These are phyloP conservation scores for Eragrostis nindensis DNA, from an alignment of 176 grass and related monocot species.

Conservation along the genomic window DNA sequence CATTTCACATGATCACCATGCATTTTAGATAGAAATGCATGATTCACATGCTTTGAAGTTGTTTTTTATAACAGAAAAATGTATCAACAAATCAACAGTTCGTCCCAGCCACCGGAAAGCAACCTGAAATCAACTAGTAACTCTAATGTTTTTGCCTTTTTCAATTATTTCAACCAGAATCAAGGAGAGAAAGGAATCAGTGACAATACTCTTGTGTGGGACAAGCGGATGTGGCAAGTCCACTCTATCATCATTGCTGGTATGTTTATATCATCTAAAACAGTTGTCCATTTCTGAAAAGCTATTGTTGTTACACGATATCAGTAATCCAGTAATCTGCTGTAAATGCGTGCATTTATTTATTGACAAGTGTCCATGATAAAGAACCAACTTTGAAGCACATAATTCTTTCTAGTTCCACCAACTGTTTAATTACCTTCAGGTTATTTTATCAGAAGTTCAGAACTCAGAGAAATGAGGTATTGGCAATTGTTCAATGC, in stretches of 20 bases:
- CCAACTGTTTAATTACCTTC: slow-evolving; percentile 16
- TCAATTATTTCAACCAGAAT: slow-evolving; percentile 59
- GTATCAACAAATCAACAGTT: slow-evolving; percentile 10
- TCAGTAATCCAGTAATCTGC: background rate
- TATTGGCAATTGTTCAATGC: background rate
- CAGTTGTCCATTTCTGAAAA: background rate
- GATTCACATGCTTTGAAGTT: slow-evolving; percentile 16
- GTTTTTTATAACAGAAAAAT: background rate
- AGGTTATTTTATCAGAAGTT: slow-evolving; percentile 4
- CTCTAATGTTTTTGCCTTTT: slow-evolving; percentile 13
- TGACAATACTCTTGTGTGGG: slow-evolving; percentile 88
- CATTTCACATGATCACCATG: background rate
- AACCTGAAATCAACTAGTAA: slow-evolving; percentile 28
- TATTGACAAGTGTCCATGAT: background rate
- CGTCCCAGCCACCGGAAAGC: slow-evolving; percentile 5
- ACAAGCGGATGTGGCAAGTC: slow-evolving; percentile 97
- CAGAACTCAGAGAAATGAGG: background rate
- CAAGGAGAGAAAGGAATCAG: slow-evolving; percentile 89
- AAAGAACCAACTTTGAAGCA: background rate
- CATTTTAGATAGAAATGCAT: background rate
- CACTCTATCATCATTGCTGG: slow-evolving; percentile 88
- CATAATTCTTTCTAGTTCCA: slow-evolving; percentile 2
- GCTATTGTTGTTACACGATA: background rate
- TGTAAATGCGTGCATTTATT: background rate
- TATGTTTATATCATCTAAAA: slow-evolving; percentile 39